Percentiles rank a stretch among this genome's conserved stretches.
Evolutionary conservation across 2,329 filamentous ascomycete genomes (phyloP).

Genomic region (Arthrobotrys pseudoclavata): DNA sequence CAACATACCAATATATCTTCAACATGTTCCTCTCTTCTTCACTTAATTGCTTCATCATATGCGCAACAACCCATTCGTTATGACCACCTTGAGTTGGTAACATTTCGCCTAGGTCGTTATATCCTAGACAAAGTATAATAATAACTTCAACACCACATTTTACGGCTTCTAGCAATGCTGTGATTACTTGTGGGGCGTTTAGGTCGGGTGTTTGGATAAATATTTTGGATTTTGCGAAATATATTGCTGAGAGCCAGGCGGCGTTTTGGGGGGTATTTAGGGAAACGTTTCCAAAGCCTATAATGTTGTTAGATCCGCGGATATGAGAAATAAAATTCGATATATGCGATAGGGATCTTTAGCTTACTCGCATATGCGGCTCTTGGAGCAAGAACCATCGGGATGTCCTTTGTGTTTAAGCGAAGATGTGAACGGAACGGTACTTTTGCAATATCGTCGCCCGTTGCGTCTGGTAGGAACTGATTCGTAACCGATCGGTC

Average conservation of each 20-base stretch:
- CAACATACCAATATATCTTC: conserved; percentile 48
- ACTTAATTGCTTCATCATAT: conserved; percentile 32
- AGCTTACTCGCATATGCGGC: conserved; percentile 28
- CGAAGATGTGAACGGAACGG: conserved; percentile 9
- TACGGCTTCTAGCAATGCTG: conserved; percentile 28
- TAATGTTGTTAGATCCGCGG: no score
- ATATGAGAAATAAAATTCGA: no score
- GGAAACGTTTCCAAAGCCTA: conserved; percentile 38
- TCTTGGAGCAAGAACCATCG: conserved; percentile 43
- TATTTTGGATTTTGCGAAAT: conserved; percentile 37
- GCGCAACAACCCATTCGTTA: conserved; percentile 38
- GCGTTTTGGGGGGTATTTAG: conserved; percentile 44
- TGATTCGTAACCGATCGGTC: conserved; percentile 5
- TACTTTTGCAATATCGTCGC: conserved; percentile 1
- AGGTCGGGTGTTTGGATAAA: conserved; percentile 54
- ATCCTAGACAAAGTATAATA: conserved; percentile 44
- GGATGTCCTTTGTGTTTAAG: background rate
- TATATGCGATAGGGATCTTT: no score
- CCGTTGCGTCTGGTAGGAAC: background rate
- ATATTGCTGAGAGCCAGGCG: conserved; percentile 45
- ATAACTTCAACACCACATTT: conserved; percentile 38
- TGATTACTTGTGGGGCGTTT: conserved; percentile 29
- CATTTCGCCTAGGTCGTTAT: conserved; percentile 58
- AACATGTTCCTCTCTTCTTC: conserved; percentile 15
- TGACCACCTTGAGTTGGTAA: conserved; percentile 50